Evolutionary conservation across 176 grass and related monocot species (phyloP), one percentile per base, ranked within the genome.

Genomic region (sorghum (Sorghum bicolor)): DNA sequence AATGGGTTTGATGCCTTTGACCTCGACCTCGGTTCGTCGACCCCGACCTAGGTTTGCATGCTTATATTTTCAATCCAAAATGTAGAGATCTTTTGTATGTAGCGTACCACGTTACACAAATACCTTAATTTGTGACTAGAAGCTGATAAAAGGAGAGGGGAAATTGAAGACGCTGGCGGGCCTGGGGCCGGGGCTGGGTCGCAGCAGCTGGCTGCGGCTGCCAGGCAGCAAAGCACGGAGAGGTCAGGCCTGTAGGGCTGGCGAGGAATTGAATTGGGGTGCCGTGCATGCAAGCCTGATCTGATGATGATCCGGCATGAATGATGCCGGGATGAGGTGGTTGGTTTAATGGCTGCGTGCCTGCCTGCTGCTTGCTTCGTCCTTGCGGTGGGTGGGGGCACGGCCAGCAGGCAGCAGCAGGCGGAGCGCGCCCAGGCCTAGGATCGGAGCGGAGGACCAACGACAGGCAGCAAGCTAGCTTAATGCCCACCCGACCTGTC

Each of bases 261-360:
- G 39, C 70, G 70, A 29, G 13, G 70, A 47, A 47, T 72, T 72
- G 70, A 72, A 72, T 72, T 71, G 39, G 70, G n/a, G 11, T 13
- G 67, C 34, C 19, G 34, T 11, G 10, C 36, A 22, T 38, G 33
- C 16, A 9, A 19, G 32, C 2, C 50, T 63, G 60, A 63, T 53
- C 44, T 62, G 58, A 63, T 14, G 68, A 43, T 43, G 67, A 71
- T 71, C 58, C n/a, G 58, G 58, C 58, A 72, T 72, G 40, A 72
- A 72, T 72, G 70, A 26, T 45, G 70, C 40, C 17, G 70, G 70
- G 70, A 72, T 15, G 58, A 62, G 40, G 70, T 72, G 13, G 70
- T 47, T 47, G 70, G 70, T 2, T 72, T 72, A 72, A 72, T 72
- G 40, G 70, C 67, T 24, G 34, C 31, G 64, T 34, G 64, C 64